phyloP scores from a whole-genome alignment of 441 rosid species.

The Croton setiger region DNA sequence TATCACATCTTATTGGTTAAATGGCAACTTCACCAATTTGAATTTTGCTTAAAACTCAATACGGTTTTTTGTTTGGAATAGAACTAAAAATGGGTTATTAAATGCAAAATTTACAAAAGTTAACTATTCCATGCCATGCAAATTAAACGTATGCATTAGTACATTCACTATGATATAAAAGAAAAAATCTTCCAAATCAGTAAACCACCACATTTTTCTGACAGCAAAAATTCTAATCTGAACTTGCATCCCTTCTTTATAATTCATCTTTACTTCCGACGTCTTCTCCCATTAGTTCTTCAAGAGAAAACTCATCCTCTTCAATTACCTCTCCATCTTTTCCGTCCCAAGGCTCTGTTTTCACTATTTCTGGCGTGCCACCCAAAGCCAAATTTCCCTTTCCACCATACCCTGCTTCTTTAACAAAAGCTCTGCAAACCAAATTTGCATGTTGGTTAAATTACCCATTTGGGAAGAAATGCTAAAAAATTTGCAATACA shows the following conservation, averaged over 20 bases:
- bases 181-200: background rate
- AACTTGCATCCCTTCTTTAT: background rate
- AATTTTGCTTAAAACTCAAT: no score
- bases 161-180: background rate
- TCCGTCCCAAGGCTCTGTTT: conserved; percentile 88
- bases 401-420: conserved; percentile 90
- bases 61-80: no score
- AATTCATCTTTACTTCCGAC: conserved; percentile 32
- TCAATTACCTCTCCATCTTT: conserved; percentile 84
- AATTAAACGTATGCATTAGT: background rate
- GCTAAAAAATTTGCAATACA: no score
- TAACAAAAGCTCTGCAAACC: conserved; percentile 78
- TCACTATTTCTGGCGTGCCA: conserved; percentile 51
- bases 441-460: background rate
- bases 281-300: conserved; percentile 88
- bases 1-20: no score
- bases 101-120: no score
- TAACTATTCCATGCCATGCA: no score
- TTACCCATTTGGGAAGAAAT: conserved; percentile 5
- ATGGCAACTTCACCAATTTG: no score
- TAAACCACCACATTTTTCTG: background rate
- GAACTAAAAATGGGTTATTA: no score
- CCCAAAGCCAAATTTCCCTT: conserved; percentile 82
- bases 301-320: conserved; percentile 96
- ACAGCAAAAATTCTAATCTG: conserved; percentile 16